phyloP scores from a whole-genome alignment of 257 asterid genomes.

The Voacanga thouarsii region DNA sequence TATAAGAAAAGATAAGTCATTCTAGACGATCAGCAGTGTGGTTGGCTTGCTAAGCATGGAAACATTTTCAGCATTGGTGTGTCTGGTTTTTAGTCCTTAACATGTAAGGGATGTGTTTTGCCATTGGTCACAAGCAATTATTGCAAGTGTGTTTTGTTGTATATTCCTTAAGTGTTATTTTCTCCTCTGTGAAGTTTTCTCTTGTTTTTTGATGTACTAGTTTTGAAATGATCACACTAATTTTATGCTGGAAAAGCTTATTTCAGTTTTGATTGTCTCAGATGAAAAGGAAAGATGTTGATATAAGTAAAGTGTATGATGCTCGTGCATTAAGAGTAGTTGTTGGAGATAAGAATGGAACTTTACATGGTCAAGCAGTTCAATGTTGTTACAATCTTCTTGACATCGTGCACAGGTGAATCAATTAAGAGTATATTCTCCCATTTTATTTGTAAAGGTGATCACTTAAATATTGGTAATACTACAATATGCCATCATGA shows the following conservation, averaged over 20 bases:
- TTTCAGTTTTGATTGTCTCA: constrained; percentile 32
- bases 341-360: constrained; percentile 91
- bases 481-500: background rate
- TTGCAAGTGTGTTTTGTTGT: background rate
- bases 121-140: background rate
- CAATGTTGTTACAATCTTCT: constrained; percentile 93
- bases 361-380: constrained; percentile 93
- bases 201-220: background rate
- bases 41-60: background rate
- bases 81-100: background rate
- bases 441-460: constrained; percentile 13
- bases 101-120: background rate
- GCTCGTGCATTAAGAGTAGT: constrained; percentile 94
- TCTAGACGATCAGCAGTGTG: too few species aligned
- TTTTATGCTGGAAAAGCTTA: constrained; percentile 1
- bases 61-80: background rate
- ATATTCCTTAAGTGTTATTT: constrained; percentile 16
- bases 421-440: constrained; percentile 8
- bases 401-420: constrained; percentile 79
- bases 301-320: constrained; percentile 73
- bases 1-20: background rate
- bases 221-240: background rate
- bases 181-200: constrained; percentile 8
- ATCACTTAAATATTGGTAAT: constrained; percentile 15
- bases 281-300: constrained; percentile 94